A percentile compares a stretch with the other conserved stretches of the same genome.
Evolutionary conservation across 768 basidiomycete genomes (phyloP).

Genomic region (Chalciporus chontae): DNA sequence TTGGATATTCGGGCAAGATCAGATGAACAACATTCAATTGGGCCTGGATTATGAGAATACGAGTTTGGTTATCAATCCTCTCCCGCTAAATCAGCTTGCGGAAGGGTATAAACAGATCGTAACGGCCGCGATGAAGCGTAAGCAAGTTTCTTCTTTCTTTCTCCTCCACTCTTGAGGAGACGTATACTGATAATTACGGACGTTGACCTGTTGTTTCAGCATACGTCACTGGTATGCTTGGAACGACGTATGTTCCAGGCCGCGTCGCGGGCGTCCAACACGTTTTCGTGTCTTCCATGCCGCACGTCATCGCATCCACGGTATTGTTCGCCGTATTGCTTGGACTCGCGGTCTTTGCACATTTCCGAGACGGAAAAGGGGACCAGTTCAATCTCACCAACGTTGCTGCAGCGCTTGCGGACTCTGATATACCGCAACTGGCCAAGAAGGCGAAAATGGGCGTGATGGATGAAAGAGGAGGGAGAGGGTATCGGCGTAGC

Average conservation of each 20-base stretch:
- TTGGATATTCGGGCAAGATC: slow-evolving; percentile 8
- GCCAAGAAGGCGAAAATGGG: slow-evolving; percentile 4
- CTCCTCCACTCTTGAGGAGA: too few relatives aligned
- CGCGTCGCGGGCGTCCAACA: slow-evolving; percentile 10
- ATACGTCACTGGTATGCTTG: slow-evolving; percentile 12
- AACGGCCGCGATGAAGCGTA: slow-evolving; percentile 17
- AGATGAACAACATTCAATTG: slow-evolving; percentile 3
- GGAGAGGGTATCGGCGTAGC: background rate
- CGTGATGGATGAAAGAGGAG: background rate
- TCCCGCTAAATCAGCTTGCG: slow-evolving; percentile 6
- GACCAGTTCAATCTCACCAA: slow-evolving; percentile 14
- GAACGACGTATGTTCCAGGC: slow-evolving; percentile 12
- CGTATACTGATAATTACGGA: too few relatives aligned
- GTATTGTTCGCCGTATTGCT: background rate
- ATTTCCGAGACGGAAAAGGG: slow-evolving; percentile 10
- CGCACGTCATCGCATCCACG: slow-evolving; percentile 11
- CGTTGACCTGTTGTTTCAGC: background rate
- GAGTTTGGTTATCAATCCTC: slow-evolving; percentile 1
- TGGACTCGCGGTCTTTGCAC: background rate
- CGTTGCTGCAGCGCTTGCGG: slow-evolving; percentile 9
- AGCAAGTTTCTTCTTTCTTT: background rate
- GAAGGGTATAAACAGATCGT: slow-evolving; percentile 9
- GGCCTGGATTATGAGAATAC: background rate
- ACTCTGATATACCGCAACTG: slow-evolving; percentile 4
- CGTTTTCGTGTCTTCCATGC: slow-evolving; percentile 13